Evolutionary conservation across 2,329 filamentous ascomycete species (phyloP), one percentile per base, ranked within the genome.

Genomic region (Thielaviopsis populi): DNA sequence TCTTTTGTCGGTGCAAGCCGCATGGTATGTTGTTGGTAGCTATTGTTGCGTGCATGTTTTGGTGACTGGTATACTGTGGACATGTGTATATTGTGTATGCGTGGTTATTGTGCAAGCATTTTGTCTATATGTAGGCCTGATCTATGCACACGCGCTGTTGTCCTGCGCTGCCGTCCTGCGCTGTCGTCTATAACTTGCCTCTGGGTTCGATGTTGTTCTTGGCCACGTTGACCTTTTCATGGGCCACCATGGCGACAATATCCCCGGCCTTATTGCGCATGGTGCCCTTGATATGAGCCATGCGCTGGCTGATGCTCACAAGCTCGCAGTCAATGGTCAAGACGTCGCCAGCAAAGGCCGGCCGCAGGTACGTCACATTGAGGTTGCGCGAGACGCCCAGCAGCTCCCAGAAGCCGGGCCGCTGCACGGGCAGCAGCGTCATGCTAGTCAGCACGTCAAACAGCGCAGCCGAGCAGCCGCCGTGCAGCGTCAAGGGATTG

Each of bases 371-470:
- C 0, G 83, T 87, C 50, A 86, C 78, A 69, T 80, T 83, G 63
- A 90, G 76, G 30, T 82, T 84, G 65, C 86, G 79, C 70, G 78
- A 83, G 30, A 89, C 85, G 43, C 86, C 86, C 27, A 84, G 77
- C 46, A 74, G 75, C 64, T 77, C 74, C 80, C 86, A 88, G 33
- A 50, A 63, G 5, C 83, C 85, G 0, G 80, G 81, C 24, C 74
- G 75, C 54, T 79, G 78, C 61, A 86, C 72, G 43, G 84, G 77
- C 10, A 79, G 72, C 13, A 89, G 72, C 2, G 83, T 76, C 19
- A 82, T 71, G 2, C 82, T 82, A 0, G 87, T 88, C 68, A 82
- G 79, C 65, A 81, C 75, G 73, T 90, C 87, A 68, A 89, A 85
- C 3, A 90, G 73, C 0, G 85, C 85, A 1, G 87, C 80, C 0